Evolutionary conservation across 331 rosid species (phyloP).

Genomic region (Quercus lobata): DNA sequence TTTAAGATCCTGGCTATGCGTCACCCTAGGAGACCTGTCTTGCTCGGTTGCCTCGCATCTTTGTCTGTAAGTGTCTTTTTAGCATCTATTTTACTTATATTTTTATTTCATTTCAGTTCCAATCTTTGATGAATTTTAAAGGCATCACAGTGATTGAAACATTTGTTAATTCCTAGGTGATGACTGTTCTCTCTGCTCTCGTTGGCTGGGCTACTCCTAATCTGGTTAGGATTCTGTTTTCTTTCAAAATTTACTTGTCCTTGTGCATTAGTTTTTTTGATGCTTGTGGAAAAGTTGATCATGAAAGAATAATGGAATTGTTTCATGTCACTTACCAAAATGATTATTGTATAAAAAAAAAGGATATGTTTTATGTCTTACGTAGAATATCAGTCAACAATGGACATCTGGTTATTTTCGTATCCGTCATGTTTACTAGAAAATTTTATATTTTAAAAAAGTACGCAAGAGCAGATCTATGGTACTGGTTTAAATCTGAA

Average conservation of each 20-base stretch:
- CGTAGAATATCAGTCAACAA: background rate
- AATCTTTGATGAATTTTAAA: background rate
- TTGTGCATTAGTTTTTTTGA: conserved; percentile 8
- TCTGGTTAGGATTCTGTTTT: conserved; percentile 51
- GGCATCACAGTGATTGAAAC: conserved; percentile 15
- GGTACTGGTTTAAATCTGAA: background rate
- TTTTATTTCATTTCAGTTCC: background rate
- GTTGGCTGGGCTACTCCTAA: conserved; percentile 99
- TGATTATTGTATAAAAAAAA: background rate
- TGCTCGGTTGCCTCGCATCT: conserved; percentile 82
- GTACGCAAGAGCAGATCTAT: background rate
- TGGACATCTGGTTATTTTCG: background rate
- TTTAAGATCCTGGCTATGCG: conserved; percentile 94
- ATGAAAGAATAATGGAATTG: background rate
- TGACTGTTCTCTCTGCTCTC: conserved; percentile 88
- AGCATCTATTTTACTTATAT: background rate
- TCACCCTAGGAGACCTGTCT: conserved; percentile 83
- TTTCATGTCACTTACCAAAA: no score
- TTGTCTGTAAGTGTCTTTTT: conserved; percentile 62
- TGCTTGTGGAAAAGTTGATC: background rate
- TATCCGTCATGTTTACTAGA: background rate
- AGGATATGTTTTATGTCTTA: background rate
- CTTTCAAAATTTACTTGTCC: conserved; percentile 4
- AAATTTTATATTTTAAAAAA: background rate
- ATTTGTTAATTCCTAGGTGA: conserved; percentile 57